Conservation (phyloP, 2,329 filamentous ascomycete species). For the Colletotrichum aenigma region DNA sequence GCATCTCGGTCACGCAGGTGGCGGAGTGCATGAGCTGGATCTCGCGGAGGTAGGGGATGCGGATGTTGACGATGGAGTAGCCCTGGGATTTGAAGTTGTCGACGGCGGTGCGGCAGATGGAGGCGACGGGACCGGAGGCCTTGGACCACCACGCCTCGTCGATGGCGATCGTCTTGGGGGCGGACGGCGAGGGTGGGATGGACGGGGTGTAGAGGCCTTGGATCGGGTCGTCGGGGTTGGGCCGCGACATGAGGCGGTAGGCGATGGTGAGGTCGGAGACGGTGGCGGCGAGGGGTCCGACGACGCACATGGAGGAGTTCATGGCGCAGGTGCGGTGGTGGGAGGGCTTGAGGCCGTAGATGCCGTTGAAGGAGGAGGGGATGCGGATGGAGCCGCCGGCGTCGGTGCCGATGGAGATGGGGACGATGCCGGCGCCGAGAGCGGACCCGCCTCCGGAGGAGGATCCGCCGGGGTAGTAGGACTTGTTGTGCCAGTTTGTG, state of each 20-base stretch:
- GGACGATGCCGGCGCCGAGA: conserved; percentile 72
- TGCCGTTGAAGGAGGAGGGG: conserved; percentile 75
- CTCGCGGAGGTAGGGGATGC: conserved; percentile 69
- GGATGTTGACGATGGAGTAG: conserved; percentile 61
- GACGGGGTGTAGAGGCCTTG: conserved; percentile 69
- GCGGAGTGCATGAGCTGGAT: conserved; percentile 79
- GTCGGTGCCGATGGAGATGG: conserved; percentile 77
- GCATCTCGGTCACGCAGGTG: conserved; percentile 77
- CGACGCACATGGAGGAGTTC: conserved; percentile 62
- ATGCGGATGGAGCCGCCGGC: conserved; percentile 77
- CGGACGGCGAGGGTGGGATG: conserved; percentile 41
- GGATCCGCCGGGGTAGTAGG: conserved; percentile 82
- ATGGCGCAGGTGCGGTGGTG: conserved; percentile 70
- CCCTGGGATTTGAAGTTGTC: conserved; percentile 57
- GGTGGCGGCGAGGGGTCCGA: conserved; percentile 77
- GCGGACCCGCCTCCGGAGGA: conserved; percentile 79
- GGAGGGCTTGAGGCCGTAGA: conserved; percentile 81
- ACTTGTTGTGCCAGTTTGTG: conserved; percentile 75
- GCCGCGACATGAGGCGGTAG: conserved; percentile 80
- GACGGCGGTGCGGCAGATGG: conserved; percentile 66
- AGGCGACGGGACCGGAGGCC: conserved; percentile 65
- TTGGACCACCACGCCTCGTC: conserved; percentile 55
- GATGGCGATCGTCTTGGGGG: conserved; percentile 73
- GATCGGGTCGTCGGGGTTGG: conserved; percentile 61
- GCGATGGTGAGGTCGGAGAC: conserved; percentile 79